phyloP scores from a whole-genome alignment of 2,329 filamentous ascomycete genomes.

The Fusarium mundagurra region DNA sequence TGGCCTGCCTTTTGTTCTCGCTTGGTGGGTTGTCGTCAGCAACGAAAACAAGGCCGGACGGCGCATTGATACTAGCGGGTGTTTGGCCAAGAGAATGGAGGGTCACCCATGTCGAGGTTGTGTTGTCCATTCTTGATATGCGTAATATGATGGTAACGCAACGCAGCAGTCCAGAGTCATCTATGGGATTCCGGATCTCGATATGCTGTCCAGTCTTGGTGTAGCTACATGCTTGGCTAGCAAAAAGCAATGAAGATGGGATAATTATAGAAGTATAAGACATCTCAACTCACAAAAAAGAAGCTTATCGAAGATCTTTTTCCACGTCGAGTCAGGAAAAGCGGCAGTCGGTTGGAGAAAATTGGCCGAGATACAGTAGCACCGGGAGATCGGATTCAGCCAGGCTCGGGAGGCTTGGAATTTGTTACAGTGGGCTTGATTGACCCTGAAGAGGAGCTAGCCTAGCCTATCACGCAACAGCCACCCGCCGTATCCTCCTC shows the following conservation, averaged over 20 bases:
- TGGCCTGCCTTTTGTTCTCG: slow-evolving; percentile 7
- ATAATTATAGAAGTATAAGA: not conserved
- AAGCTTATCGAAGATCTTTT: slow-evolving; percentile 18
- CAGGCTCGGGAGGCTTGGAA: slow-evolving; percentile 27
- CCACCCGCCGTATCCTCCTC: slow-evolving; percentile 14
- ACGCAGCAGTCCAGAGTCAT: not conserved
- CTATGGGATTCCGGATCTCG: not conserved
- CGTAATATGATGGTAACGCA: slow-evolving; percentile 1
- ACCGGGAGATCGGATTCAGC: slow-evolving; percentile 29
- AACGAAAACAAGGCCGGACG: slow-evolving; percentile 36
- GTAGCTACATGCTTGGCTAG: not conserved
- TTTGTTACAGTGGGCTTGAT: slow-evolving; percentile 17
- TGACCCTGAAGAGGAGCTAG: not conserved
- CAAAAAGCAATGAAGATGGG: not conserved
- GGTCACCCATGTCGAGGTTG: slow-evolving; percentile 31
- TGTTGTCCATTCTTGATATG: slow-evolving; percentile 20
- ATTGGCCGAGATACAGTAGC: slow-evolving; percentile 28
- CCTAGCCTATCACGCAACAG: slow-evolving; percentile 17
- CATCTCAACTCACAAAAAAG: not conserved
- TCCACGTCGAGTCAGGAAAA: slow-evolving; percentile 1
- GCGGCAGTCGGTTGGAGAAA: slow-evolving; percentile 17
- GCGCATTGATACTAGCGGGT: slow-evolving; percentile 21
- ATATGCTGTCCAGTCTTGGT: not conserved
- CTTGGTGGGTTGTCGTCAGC: slow-evolving; percentile 39
- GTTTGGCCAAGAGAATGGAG: slow-evolving; percentile 27